Conservation (phyloP, 208 protist species). For the Acanthamoeba healyi region DNA sequence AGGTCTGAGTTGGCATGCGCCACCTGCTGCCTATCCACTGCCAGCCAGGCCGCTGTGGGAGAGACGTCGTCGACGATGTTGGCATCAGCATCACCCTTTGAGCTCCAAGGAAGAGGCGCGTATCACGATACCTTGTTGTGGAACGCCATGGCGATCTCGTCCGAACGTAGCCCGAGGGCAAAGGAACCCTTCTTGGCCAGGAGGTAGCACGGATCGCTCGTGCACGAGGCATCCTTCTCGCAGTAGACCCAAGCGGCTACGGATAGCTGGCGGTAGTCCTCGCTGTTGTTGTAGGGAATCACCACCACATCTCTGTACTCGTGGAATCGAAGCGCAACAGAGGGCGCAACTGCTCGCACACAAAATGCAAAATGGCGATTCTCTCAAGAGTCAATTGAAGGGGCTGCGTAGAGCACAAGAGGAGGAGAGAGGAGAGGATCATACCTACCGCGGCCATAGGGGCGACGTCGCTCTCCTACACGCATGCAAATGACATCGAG, state of each 20-base stretch:
- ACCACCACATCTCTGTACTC: slow-evolving; percentile 48
- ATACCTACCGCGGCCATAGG: neutral
- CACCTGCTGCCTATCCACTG: slow-evolving; percentile 68
- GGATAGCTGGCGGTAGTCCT: slow-evolving; percentile 41
- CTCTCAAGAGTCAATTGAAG: neutral
- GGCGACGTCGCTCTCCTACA: slow-evolving; percentile 8
- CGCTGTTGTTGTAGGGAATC: slow-evolving; percentile 64
- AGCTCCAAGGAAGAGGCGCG: no score
- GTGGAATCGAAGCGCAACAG: slow-evolving; percentile 45
- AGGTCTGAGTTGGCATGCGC: slow-evolving; percentile 21
- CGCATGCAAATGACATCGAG: no score
- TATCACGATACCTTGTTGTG: slow-evolving; percentile 62
- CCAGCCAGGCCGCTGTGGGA: slow-evolving; percentile 9
- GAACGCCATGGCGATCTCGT: slow-evolving; percentile 56
- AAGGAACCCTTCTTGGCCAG: slow-evolving; percentile 59
- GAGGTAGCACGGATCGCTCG: slow-evolving; percentile 40
- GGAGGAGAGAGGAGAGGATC: no score
- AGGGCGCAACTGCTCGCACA: neutral
- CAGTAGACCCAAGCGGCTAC: slow-evolving; percentile 59
- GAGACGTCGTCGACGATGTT: neutral
- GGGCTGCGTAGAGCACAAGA: no score
- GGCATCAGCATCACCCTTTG: neutral
- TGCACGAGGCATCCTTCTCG: slow-evolving; percentile 12
- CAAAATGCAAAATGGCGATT: no score
- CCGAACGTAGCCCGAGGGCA: slow-evolving; percentile 34